These are phyloP conservation scores for Gossypium australe DNA, from an alignment of 345 rosid genomes.

Conservation along the genomic window DNA sequence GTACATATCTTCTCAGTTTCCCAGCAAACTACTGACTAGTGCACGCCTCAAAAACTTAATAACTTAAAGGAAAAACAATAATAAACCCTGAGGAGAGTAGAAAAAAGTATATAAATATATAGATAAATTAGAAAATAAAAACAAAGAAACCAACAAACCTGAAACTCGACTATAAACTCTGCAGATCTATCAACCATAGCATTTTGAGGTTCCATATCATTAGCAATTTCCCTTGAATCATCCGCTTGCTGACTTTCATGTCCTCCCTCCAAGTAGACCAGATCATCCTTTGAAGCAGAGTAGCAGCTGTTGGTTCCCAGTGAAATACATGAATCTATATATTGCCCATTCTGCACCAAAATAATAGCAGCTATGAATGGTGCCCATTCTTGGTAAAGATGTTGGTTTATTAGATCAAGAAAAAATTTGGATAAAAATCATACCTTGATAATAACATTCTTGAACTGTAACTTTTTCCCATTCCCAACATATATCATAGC, in stretches of 20 bases:
- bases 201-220: slow-evolving; percentile 35
- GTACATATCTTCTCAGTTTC: neutral
- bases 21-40: neutral
- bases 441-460: slow-evolving; percentile 83
- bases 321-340: slow-evolving; percentile 80
- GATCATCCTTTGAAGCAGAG: slow-evolving; percentile 61
- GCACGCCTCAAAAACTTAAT: neutral
- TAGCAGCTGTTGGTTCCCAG: slow-evolving; percentile 81
- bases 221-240: slow-evolving; percentile 31
- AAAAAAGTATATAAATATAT: neutral
- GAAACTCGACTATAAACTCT: slow-evolving; percentile 71
- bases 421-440: neutral
- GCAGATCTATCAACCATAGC: slow-evolving; percentile 38
- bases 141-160: slow-evolving; percentile 34
- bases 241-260: slow-evolving; percentile 31
- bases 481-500: slow-evolving; percentile 70
- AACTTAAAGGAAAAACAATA: neutral
- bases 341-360: slow-evolving; percentile 64
- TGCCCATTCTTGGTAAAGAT: neutral
- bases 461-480: slow-evolving; percentile 76
- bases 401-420: neutral
- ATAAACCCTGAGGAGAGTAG: neutral
- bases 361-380: slow-evolving; percentile 11
- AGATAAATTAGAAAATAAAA: neutral
- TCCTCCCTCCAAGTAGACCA: slow-evolving; percentile 53